These are phyloP conservation scores for Dalbergia cochinchinensis DNA, from an alignment of 306 rosid genomes.

Conservation along the genomic window DNA sequence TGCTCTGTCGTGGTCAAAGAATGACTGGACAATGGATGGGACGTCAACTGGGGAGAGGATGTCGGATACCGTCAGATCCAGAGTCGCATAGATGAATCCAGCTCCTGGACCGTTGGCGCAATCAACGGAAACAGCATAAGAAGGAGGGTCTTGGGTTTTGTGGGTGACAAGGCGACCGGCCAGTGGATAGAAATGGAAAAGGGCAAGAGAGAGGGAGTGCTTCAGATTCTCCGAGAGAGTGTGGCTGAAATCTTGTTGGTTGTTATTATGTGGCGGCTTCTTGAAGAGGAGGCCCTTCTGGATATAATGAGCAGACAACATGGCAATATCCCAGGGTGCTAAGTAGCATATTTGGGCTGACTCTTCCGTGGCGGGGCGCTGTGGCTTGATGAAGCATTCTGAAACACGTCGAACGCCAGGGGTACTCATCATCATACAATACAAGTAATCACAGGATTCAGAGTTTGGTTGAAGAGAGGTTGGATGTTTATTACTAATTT, in stretches of 20 bases:
- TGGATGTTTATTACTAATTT: too few relatives aligned
- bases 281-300: slow-evolving; percentile 76
- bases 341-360: slow-evolving; percentile 44
- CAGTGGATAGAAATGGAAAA: slow-evolving; percentile 71
- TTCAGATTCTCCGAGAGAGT: slow-evolving; percentile 55
- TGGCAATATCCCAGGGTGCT: slow-evolving; percentile 54
- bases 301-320: slow-evolving; percentile 63
- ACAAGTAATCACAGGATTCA: too few relatives aligned
- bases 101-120: slow-evolving; percentile 56
- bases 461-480: too few relatives aligned
- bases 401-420: slow-evolving; percentile 32
- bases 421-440: not conserved
- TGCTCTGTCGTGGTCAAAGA: slow-evolving; percentile 67
- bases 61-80: slow-evolving; percentile 51
- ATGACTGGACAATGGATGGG: slow-evolving; percentile 60
- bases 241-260: slow-evolving; percentile 24
- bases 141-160: slow-evolving; percentile 40
- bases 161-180: slow-evolving; percentile 60
- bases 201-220: slow-evolving; percentile 61
- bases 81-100: slow-evolving; percentile 59
- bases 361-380: not conserved
- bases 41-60: slow-evolving; percentile 66
- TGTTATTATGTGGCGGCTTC: slow-evolving; percentile 41
- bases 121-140: slow-evolving; percentile 54
- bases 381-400: slow-evolving; percentile 54